These are phyloP conservation scores for Madurella fahalii DNA, from an alignment of 2,329 filamentous ascomycete species.

Conservation along the genomic window DNA sequence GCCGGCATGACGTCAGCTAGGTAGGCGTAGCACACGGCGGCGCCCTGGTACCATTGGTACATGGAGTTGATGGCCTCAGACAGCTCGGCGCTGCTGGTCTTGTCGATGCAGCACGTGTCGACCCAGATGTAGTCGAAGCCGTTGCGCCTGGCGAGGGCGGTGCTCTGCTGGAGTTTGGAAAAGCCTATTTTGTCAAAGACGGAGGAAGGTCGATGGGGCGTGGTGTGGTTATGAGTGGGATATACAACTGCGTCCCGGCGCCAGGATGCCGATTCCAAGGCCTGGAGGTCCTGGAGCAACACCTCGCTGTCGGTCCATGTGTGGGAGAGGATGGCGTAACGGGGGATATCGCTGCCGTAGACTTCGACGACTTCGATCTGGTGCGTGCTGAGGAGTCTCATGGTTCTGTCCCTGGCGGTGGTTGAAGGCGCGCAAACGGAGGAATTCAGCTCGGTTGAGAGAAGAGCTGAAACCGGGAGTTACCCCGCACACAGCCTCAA, in stretches of 20 bases:
- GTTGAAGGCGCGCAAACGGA: too few relatives aligned
- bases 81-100: constrained; percentile 8
- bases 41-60: constrained; percentile 8
- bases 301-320: not conserved
- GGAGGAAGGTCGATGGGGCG: too few relatives aligned
- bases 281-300: not conserved
- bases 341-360: not conserved
- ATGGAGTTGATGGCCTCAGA: constrained; percentile 11
- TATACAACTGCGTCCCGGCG: not conserved
- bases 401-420: too few relatives aligned
- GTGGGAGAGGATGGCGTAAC: constrained; percentile 6
- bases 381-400: too few relatives aligned
- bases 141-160: not conserved
- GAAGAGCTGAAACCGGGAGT: too few relatives aligned
- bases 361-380: too few relatives aligned
- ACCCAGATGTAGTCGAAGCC: constrained; percentile 1
- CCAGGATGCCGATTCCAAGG: not conserved
- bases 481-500: too few relatives aligned
- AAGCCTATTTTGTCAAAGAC: not conserved
- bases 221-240: not conserved
- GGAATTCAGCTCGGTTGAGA: too few relatives aligned
- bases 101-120: constrained; percentile 14
- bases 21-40: constrained; percentile 7
- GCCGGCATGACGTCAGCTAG: not conserved
- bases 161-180: not conserved